Percentiles rank a stretch among this genome's conserved stretches.
Conservation (phyloP, 2,329 filamentous ascomycete species). For the Metarhizium sp. region DNA sequence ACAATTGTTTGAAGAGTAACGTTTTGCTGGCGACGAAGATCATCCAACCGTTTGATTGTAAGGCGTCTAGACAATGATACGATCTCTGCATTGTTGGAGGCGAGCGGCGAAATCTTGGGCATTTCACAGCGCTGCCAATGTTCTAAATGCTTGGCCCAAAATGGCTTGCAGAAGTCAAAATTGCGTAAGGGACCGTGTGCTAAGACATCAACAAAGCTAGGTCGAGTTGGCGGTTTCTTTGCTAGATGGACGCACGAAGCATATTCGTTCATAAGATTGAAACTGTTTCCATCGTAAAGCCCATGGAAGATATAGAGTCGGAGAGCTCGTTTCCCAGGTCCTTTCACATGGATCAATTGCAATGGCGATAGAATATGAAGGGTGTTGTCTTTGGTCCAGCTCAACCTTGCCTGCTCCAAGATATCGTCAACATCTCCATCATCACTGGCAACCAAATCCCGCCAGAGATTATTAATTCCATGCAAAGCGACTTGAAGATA, state of each 20-base stretch:
- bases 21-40: constrained; percentile 46
- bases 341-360: constrained; percentile 33
- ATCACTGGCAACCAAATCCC: constrained; percentile 18
- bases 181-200: constrained; percentile 57
- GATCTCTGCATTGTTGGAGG: constrained; percentile 8
- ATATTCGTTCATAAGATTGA: constrained; percentile 55
- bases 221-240: constrained; percentile 22
- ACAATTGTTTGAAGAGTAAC: constrained; percentile 73
- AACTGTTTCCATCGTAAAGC: constrained; percentile 76
- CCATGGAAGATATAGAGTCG: constrained; percentile 58
- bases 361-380: constrained; percentile 41
- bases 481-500: constrained; percentile 63
- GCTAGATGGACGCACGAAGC: constrained; percentile 28
- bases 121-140: constrained; percentile 13
- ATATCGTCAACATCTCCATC: constrained; percentile 19
- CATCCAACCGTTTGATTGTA: constrained; percentile 35
- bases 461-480: constrained; percentile 32
- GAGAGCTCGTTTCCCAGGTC: constrained; percentile 4
- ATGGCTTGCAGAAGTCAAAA: constrained; percentile 34
- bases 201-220: constrained; percentile 57
- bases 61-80: constrained; percentile 16
- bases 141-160: constrained; percentile 57
- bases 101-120: neutral
- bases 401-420: constrained; percentile 25
- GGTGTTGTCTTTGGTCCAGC: constrained; percentile 47